phyloP scores from a whole-genome alignment of 345 rosid species.

The Alliaria petiolata region DNA sequence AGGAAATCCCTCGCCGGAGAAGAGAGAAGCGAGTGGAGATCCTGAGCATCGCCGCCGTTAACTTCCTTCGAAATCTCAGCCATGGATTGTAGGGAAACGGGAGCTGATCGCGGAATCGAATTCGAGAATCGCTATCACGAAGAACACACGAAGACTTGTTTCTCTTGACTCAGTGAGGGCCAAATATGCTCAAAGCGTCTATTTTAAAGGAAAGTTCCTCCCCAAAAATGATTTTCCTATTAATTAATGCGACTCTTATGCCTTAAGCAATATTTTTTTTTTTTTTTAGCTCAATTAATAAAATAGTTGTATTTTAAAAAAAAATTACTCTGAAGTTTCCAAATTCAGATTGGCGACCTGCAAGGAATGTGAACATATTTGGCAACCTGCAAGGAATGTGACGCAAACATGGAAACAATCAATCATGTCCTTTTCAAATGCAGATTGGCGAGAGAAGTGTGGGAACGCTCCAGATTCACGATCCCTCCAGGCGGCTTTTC shows the following conservation, averaged over 20 bases:
- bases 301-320: too few species aligned
- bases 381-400: too few species aligned
- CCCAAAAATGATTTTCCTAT: neutral
- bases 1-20: slow-evolving; percentile 61
- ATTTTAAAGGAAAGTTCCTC: slow-evolving; percentile 45
- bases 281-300: too few species aligned
- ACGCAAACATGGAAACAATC: too few species aligned
- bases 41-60: slow-evolving; percentile 33
- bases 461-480: too few species aligned
- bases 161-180: neutral
- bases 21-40: slow-evolving; percentile 43
- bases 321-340: too few species aligned
- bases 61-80: slow-evolving; percentile 13
- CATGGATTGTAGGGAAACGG: neutral
- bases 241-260: neutral
- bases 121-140: neutral
- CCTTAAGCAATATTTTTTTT: neutral
- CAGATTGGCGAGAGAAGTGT: too few species aligned
- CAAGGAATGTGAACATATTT: too few species aligned
- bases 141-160: neutral
- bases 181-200: neutral
- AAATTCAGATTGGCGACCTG: too few species aligned
- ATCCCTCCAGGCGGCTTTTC: too few species aligned
- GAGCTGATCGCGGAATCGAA: neutral
- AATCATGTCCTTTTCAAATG: too few species aligned